Percentiles rank a stretch among this genome's conserved stretches.
Conservation (phyloP, 139 green algal genomes). For the Astrephomene gubernaculifera region DNA sequence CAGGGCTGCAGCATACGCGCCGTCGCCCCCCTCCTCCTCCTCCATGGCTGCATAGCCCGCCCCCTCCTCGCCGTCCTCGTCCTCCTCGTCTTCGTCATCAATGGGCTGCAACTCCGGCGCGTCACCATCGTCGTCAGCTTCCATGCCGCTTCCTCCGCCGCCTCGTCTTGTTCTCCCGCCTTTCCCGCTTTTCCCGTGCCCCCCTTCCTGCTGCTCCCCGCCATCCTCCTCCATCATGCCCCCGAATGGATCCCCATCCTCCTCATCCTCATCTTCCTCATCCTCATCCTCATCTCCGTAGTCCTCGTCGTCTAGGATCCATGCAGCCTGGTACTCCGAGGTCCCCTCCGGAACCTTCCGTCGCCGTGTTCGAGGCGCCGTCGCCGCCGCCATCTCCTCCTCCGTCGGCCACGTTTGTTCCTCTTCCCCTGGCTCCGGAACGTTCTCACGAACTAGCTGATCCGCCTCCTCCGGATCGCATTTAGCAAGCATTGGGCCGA, state of each 20-base stretch:
- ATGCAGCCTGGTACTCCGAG: conserved; percentile 95
- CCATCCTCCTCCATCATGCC: conserved; percentile 60
- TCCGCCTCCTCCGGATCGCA: conserved; percentile 67
- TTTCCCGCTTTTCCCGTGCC: too few relatives aligned
- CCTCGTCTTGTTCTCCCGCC: neutral
- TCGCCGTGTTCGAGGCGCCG: conserved; percentile 52
- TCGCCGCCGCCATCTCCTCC: conserved; percentile 75
- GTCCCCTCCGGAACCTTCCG: conserved; percentile 68
- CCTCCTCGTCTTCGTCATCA: conserved; percentile 28
- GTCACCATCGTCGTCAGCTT: conserved; percentile 10
- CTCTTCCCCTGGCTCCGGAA: conserved; percentile 52
- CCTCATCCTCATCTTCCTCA: conserved; percentile 64
- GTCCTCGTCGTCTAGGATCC: conserved; percentile 86
- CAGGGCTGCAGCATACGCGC: conserved; percentile 43
- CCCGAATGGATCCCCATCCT: conserved; percentile 33
- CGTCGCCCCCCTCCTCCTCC: conserved; percentile 48
- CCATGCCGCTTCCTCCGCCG: neutral
- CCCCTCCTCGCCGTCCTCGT: neutral
- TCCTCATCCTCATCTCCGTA: conserved; percentile 71
- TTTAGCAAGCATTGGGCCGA: conserved; percentile 55
- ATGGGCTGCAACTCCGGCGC: conserved; percentile 37
- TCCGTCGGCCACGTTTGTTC: conserved; percentile 97
- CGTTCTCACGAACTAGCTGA: conserved; percentile 76
- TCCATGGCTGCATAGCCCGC: conserved; percentile 44
- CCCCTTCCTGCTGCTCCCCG: conserved; percentile 37